Conservation (phyloP, 2,329 filamentous ascomycete genomes). For the Chaetomium sp. region DNA sequence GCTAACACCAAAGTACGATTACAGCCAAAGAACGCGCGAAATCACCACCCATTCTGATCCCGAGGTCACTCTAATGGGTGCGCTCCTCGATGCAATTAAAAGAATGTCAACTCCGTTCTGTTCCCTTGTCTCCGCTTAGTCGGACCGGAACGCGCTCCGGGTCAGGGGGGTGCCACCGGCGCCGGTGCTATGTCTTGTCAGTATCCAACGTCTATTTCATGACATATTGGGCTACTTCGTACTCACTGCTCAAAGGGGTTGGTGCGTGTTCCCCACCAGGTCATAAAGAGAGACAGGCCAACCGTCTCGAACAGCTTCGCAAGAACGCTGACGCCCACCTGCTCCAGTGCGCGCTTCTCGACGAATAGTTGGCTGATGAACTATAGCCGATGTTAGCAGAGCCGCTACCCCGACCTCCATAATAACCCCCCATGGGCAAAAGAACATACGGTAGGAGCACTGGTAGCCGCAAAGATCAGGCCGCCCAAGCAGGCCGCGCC, state of each 20-base stretch:
- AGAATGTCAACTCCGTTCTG: slow-evolving; percentile 14
- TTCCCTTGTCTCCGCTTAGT: slow-evolving; percentile 29
- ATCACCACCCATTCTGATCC: slow-evolving; percentile 17
- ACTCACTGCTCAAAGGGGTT: slow-evolving; percentile 80
- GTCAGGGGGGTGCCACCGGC: slow-evolving; percentile 34
- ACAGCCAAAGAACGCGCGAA: slow-evolving; percentile 27
- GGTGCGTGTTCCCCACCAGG: slow-evolving; percentile 96
- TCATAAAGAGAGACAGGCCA: slow-evolving; percentile 87
- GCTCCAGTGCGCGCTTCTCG: slow-evolving; percentile 91
- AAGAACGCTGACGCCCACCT: slow-evolving; percentile 79
- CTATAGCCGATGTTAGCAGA: slow-evolving; percentile 48
- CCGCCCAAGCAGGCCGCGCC: slow-evolving; percentile 90
- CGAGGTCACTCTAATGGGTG: slow-evolving; percentile 28
- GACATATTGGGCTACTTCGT: slow-evolving; percentile 1
- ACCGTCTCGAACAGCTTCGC: slow-evolving; percentile 91
- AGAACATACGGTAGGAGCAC: slow-evolving; percentile 76
- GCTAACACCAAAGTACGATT: slow-evolving; percentile 30
- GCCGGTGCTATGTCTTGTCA: slow-evolving; percentile 30
- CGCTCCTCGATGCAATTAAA: slow-evolving; percentile 24
- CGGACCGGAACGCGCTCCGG: slow-evolving; percentile 35
- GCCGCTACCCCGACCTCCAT: background rate
- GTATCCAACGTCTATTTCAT: background rate
- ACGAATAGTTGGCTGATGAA: slow-evolving; percentile 83
- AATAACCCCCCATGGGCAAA: too few species aligned
- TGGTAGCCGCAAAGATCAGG: slow-evolving; percentile 88